Evolutionary conservation across 1,139 yeast genomes (phyloP), one percentile per base, ranked within the genome.

Genomic region (Blastobotrys buckinghamii): DNA sequence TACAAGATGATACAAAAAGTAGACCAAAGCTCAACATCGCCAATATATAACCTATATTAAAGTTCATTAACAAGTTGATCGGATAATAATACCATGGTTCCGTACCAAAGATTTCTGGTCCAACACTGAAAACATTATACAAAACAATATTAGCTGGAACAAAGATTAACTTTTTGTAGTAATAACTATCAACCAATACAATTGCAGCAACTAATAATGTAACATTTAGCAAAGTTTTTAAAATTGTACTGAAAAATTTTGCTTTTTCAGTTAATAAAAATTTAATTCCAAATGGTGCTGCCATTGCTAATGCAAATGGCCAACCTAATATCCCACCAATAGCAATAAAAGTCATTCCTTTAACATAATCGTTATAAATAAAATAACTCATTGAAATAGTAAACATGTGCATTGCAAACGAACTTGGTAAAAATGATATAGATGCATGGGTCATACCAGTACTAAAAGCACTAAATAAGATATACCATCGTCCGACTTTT

Each of bases 31-130:
- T 78, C 7, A 67, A 6, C 26, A 67, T 59, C 0, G 81, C 81
- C 36, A 84, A 62, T 0, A 76, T 59, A 1, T 77, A 71, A 43
- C 77, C 66, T 44, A 80, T 55, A 60, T 85, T 83, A 72, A 88
- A 89, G 63, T 90, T 90, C 50, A 92, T 71, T 3, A 79, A 53
- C 48, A 92, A 69, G 60, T 90, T 90, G 52, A 76, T 62, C 10
- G 81, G 57, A 60, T 90, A 92, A 63, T 87, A 92, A 44, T 72
- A 65, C 69, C 84, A 74, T n/a, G 95, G 90, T 64, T 90, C 97
- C 4, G 78, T 77, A 15, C 97, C 97, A 67, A 89, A 90, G 32
- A 90, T 88, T 53, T 87, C 84, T 0, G 97, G 97, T 0, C 97
- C 97, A 1, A 80, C 61, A 40, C 84, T 76, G 45, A 89, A 69